Conservation (phyloP, 1,139 yeast genomes). For the Suhomyces taliae region DNA sequence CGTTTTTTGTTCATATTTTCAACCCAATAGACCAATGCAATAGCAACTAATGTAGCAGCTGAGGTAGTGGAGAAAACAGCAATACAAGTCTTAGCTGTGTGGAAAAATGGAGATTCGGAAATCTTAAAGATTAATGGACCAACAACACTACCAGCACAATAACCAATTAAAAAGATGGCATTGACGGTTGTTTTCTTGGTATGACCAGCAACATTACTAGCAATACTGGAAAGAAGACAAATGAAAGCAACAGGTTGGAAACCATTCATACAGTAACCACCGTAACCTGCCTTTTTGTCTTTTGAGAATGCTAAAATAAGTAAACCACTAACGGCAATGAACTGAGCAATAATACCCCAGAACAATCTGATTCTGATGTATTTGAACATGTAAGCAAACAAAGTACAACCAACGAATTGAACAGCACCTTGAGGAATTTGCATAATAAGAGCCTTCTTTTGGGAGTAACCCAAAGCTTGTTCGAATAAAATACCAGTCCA, state of each 20-base stretch:
- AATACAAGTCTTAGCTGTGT: constrained; percentile 47
- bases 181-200: constrained; percentile 66
- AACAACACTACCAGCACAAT: constrained; percentile 65
- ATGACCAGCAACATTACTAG: constrained; percentile 67
- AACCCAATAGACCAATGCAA: constrained; percentile 23
- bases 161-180: constrained; percentile 59
- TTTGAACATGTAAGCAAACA: constrained; percentile 14
- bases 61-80: constrained; percentile 36
- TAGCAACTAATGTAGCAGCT: constrained; percentile 6
- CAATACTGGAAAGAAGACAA: constrained; percentile 47
- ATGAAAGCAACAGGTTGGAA: constrained; percentile 44
- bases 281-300: constrained; percentile 6
- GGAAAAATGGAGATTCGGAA: constrained; percentile 52
- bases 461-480: constrained; percentile 23
- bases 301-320: constrained; percentile 51
- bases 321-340: constrained; percentile 37
- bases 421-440: constrained; percentile 41
- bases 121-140: constrained; percentile 70
- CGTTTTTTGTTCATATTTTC: constrained; percentile 37
- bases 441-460: constrained; percentile 35
- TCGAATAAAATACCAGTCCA: constrained; percentile 16
- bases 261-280: constrained; percentile 12
- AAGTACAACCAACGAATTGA: constrained; percentile 42
- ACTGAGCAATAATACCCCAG: constrained; percentile 42
- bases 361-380: constrained; percentile 27